These are phyloP conservation scores for Prillingera fragicola DNA, from an alignment of 1,284 basidiomycete genomes.

Conservation along the genomic window DNA sequence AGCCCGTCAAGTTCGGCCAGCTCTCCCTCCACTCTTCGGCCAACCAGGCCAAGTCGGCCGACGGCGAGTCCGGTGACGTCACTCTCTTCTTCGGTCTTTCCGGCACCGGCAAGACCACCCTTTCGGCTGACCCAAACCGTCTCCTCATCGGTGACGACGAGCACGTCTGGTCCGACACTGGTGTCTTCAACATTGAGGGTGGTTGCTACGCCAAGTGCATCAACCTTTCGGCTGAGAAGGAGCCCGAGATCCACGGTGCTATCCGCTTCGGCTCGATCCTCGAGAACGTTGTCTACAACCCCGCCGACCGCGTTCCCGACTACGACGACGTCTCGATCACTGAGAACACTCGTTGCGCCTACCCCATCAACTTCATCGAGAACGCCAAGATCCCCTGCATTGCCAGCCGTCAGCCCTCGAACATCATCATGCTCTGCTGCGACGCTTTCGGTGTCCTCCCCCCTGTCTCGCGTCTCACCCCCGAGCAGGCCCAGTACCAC, in stretches of 20 bases:
- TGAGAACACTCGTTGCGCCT: conserved; percentile 98
- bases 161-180: conserved; percentile 95
- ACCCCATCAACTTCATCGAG: conserved; percentile 94
- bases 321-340: conserved; percentile 97
- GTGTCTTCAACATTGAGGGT: conserved; percentile 99
- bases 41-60: conserved; percentile 57
- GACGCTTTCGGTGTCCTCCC: conserved; percentile 98
- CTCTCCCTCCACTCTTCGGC: conserved; percentile 98
- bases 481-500: conserved; percentile 95
- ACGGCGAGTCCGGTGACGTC: conserved; percentile 85
- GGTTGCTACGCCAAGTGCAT: conserved; percentile 99
- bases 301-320: conserved; percentile 76
- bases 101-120: conserved; percentile 96
- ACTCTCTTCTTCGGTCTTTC: conserved; percentile 99
- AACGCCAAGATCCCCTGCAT: conserved; percentile 91
- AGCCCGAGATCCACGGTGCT: conserved; percentile 95
- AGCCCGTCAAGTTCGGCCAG: conserved; percentile 97
- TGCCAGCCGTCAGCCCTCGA: conserved; percentile 69
- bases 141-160: conserved; percentile 94
- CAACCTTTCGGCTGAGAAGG: conserved; percentile 89
- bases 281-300: conserved; percentile 98
- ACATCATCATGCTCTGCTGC: conserved; percentile 98
- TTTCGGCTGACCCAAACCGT: conserved; percentile 87
- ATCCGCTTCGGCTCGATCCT: conserved; percentile 94
- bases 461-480: conserved; percentile 85